Evolutionary conservation across 2,329 filamentous ascomycete genomes (phyloP).

Genomic region (Neonectria faginata): DNA sequence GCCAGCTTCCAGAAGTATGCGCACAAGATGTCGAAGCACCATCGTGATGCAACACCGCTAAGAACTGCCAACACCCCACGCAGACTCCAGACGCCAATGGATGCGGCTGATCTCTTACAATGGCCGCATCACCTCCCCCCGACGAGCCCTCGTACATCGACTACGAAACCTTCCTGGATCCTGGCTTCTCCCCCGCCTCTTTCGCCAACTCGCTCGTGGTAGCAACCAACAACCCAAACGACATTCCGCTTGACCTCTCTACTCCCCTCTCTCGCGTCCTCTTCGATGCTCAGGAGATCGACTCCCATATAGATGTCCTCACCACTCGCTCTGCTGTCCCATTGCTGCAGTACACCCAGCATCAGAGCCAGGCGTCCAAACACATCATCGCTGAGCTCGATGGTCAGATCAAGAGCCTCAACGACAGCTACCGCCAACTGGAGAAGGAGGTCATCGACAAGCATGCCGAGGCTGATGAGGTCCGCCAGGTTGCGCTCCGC

Average conservation of each 20-base stretch:
- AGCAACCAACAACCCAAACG: conserved; percentile 90
- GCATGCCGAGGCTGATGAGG: conserved; percentile 86
- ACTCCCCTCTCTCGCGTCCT: conserved; percentile 93
- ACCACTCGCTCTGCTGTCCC: conserved; percentile 87
- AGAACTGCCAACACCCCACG: conserved; percentile 23
- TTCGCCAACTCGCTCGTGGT: conserved; percentile 93
- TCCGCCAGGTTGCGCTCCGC: conserved; percentile 79
- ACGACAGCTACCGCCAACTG: conserved; percentile 85
- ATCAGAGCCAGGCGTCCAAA: conserved; percentile 78
- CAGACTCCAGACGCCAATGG: conserved; percentile 3
- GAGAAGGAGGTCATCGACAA: conserved; percentile 88
- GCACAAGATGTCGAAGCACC: neutral
- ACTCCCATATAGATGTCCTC: conserved; percentile 92
- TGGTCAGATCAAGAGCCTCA: conserved; percentile 81
- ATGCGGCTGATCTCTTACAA: neutral
- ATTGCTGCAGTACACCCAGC: conserved; percentile 80
- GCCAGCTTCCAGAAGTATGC: conserved; percentile 44
- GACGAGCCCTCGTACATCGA: conserved; percentile 88
- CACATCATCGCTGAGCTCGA: conserved; percentile 82
- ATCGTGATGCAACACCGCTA: conserved; percentile 21
- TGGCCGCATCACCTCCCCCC: conserved; percentile 28
- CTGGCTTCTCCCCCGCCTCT: conserved; percentile 80
- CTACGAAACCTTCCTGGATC: conserved; percentile 90
- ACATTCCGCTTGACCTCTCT: conserved; percentile 90
- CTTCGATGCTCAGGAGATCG: conserved; percentile 96